Conservation (phyloP, 2,329 filamentous ascomycete species). For the Ceratocystis cubensis region DNA sequence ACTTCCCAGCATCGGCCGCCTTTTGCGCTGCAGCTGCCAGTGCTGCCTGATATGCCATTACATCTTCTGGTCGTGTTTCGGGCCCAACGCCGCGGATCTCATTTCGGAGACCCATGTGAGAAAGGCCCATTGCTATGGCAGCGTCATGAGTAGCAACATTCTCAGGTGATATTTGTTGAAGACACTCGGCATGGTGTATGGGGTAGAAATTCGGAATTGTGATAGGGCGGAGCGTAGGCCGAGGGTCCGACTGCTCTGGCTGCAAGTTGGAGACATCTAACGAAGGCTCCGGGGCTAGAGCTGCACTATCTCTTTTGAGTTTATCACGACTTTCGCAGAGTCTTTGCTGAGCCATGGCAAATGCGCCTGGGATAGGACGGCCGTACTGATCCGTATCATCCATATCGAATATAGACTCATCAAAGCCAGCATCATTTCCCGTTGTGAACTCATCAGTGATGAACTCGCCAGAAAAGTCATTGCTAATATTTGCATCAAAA, state of each 20-base stretch:
- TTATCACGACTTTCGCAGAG: slow-evolving; percentile 16
- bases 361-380: slow-evolving; percentile 45
- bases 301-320: not conserved
- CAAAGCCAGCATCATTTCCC: slow-evolving; percentile 47
- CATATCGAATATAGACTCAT: slow-evolving; percentile 62
- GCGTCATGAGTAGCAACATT: not conserved
- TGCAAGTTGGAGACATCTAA: not conserved
- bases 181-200: slow-evolving; percentile 13
- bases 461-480: slow-evolving; percentile 37
- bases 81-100: slow-evolving; percentile 18
- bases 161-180: not conserved
- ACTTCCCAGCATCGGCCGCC: slow-evolving; percentile 64
- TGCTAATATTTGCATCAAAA: slow-evolving; percentile 45
- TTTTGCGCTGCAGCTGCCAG: slow-evolving; percentile 69
- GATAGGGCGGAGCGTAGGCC: slow-evolving; percentile 4
- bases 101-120: not conserved
- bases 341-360: slow-evolving; percentile 39
- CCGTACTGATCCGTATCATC: slow-evolving; percentile 52
- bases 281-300: not conserved
- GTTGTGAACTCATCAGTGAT: slow-evolving; percentile 25
- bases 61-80: slow-evolving; percentile 24
- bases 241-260: not conserved
- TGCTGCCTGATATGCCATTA: slow-evolving; percentile 67
- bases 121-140: not conserved
- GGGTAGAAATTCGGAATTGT: slow-evolving; percentile 17